Evolutionary conservation across 495 filamentous ascomycete species (phyloP).

Genomic region (Daldinia concentrica): DNA sequence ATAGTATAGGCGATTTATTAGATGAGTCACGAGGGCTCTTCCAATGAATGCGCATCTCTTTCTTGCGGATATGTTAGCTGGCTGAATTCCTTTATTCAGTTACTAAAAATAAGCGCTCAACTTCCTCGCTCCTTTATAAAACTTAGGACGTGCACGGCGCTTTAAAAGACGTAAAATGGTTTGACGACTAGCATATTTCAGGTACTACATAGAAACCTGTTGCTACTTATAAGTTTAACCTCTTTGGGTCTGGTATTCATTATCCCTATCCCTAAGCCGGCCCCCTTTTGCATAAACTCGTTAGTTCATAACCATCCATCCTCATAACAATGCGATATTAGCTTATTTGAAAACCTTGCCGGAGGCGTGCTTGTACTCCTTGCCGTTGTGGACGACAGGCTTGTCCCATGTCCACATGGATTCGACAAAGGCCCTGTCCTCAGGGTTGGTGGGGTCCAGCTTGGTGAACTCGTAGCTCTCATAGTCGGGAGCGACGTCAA

Average conservation of each 20-base stretch:
- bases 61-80: background rate
- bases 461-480: constrained; percentile 97
- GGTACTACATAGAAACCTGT: constrained; percentile 21
- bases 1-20: background rate
- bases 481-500: constrained; percentile 95
- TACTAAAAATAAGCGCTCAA: background rate
- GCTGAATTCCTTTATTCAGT: constrained; percentile 6
- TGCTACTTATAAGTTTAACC: constrained; percentile 24
- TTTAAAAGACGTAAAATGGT: constrained; percentile 14
- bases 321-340: constrained; percentile 13
- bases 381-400: constrained; percentile 77
- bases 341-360: constrained; percentile 99
- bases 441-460: constrained; percentile 85
- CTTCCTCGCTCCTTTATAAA: background rate
- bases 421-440: constrained; percentile 84
- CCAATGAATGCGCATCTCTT: background rate
- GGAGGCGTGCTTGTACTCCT: constrained; percentile 74
- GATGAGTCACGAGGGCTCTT: background rate
- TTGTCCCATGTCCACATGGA: constrained; percentile 89
- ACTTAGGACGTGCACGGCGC: background rate
- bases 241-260: constrained; percentile 19
- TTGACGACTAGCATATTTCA: constrained; percentile 28
- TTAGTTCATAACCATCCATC: constrained; percentile 43
- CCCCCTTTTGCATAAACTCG: constrained; percentile 41
- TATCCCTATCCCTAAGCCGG: constrained; percentile 16